phyloP scores from a whole-genome alignment of 345 rosid genomes.

The Acer saccharum region DNA sequence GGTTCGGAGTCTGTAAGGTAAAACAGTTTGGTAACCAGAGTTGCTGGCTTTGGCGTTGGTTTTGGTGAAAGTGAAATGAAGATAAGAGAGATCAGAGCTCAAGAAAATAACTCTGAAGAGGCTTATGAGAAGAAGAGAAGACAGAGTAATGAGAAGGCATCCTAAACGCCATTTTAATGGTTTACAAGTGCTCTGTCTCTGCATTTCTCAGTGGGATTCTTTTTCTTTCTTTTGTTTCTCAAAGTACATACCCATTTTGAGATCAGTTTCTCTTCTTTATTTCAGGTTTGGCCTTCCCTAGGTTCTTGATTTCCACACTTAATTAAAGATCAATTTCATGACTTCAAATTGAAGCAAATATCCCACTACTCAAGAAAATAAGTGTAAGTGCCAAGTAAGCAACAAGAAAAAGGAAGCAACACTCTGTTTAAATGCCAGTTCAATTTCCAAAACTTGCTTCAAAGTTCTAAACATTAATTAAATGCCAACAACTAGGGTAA shows the following conservation, averaged over 20 bases:
- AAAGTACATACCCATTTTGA: neutral
- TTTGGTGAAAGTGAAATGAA: constrained; percentile 25
- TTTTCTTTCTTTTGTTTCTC: neutral
- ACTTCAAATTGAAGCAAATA: constrained; percentile 8
- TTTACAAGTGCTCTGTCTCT: constrained; percentile 31
- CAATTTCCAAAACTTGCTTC: no score
- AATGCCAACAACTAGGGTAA: no score
- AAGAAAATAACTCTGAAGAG: constrained; percentile 29
- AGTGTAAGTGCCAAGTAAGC: no score
- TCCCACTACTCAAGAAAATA: neutral
- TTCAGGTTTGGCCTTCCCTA: constrained; percentile 29
- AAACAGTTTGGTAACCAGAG: neutral
- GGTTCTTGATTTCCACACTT: constrained; percentile 11
- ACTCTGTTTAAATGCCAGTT: neutral
- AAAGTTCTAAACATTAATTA: no score
- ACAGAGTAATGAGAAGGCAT: constrained; percentile 28
- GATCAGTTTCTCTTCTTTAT: constrained; percentile 14
- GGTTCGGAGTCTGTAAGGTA: constrained; percentile 29
- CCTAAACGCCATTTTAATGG: constrained; percentile 33
- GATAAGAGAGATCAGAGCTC: constrained; percentile 31
- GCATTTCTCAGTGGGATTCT: constrained; percentile 31
- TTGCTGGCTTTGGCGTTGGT: constrained; percentile 8
- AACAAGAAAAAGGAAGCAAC: neutral
- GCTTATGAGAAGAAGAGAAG: constrained; percentile 33
- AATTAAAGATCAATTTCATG: neutral